These are phyloP conservation scores for Naganishia vaughanmartiniae DNA, from an alignment of 768 basidiomycete genomes.

Conservation along the genomic window DNA sequence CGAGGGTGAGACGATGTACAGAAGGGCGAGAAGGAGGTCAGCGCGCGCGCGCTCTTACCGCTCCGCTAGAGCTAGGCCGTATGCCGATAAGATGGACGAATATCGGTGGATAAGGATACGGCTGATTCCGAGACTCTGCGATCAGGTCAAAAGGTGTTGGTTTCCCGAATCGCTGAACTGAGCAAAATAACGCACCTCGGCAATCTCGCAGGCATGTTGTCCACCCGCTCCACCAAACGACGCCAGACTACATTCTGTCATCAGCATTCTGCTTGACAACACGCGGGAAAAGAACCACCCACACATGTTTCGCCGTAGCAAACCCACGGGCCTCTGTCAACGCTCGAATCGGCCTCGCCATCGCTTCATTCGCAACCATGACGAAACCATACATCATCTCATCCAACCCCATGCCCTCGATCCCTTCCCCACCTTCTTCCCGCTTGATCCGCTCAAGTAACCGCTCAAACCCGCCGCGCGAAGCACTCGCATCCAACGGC, in stretches of 20 bases:
- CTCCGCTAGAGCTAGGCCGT: slow-evolving; percentile 65
- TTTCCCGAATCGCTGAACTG: too few relatives aligned
- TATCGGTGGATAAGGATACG: slow-evolving; percentile 57
- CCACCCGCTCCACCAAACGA: slow-evolving; percentile 53
- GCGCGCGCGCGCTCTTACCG: slow-evolving; percentile 37
- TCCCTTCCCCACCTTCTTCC: slow-evolving; percentile 53
- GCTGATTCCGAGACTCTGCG: slow-evolving; percentile 30
- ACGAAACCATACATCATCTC: slow-evolving; percentile 89
- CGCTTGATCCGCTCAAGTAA: slow-evolving; percentile 68
- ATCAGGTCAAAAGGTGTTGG: not conserved
- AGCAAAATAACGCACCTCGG: slow-evolving; percentile 29
- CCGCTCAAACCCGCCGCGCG: slow-evolving; percentile 64
- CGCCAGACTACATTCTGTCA: slow-evolving; percentile 38
- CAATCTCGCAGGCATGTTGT: slow-evolving; percentile 46
- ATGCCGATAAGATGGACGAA: slow-evolving; percentile 89
- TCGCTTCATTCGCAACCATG: slow-evolving; percentile 98
- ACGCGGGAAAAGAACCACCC: slow-evolving; percentile 34
- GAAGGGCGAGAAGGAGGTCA: not conserved
- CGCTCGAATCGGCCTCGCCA: slow-evolving; percentile 88
- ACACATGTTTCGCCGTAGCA: slow-evolving; percentile 73
- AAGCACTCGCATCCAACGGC: slow-evolving; percentile 72
- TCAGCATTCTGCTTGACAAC: not conserved
- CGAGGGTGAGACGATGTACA: too few relatives aligned
- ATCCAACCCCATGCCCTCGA: slow-evolving; percentile 63
- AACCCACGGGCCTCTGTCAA: slow-evolving; percentile 86